phyloP scores from a whole-genome alignment of 2,329 filamentous ascomycete genomes.

The Aspergillus intermedius region DNA sequence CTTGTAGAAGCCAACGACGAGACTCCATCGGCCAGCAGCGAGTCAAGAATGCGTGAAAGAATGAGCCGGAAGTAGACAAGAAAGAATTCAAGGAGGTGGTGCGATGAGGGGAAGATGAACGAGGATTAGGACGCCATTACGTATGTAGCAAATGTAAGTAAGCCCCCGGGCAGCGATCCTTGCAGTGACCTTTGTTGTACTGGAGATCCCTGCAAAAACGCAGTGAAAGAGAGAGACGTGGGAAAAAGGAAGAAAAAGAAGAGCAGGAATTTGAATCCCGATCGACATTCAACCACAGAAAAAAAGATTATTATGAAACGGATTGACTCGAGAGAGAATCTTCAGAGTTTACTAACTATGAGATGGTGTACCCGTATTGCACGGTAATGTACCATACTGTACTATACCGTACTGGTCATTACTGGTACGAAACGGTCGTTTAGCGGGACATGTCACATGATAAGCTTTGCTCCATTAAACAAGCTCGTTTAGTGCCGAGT shows the following conservation, averaged over 20 bases:
- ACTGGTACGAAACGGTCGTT: too few species aligned
- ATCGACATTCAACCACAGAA: slow-evolving; percentile 6
- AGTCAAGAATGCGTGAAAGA: slow-evolving; percentile 4
- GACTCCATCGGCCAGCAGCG: slow-evolving; percentile 20
- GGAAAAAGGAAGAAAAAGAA: not conserved
- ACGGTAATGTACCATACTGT: not conserved
- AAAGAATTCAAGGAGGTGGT: slow-evolving; percentile 1
- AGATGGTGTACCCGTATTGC: not conserved
- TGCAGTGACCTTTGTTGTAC: slow-evolving; percentile 2
- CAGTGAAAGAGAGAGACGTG: not conserved
- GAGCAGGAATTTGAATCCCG: slow-evolving; percentile 1
- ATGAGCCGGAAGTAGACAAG: slow-evolving; percentile 2
- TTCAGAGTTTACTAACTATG: not conserved
- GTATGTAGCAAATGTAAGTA: not conserved
- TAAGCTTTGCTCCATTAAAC: too few species aligned
- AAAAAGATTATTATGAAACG: not conserved
- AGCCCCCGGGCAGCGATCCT: not conserved
- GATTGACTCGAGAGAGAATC: not conserved
- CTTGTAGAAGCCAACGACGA: slow-evolving; percentile 19
- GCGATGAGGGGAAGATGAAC: not conserved
- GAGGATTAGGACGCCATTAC: not conserved
- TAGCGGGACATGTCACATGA: too few species aligned
- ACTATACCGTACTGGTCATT: not conserved
- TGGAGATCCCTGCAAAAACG: not conserved
- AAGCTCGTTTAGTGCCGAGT: too few species aligned